phyloP scores from a whole-genome alignment of 2,329 filamentous ascomycete species.

The Xylariaceae sp. region DNA sequence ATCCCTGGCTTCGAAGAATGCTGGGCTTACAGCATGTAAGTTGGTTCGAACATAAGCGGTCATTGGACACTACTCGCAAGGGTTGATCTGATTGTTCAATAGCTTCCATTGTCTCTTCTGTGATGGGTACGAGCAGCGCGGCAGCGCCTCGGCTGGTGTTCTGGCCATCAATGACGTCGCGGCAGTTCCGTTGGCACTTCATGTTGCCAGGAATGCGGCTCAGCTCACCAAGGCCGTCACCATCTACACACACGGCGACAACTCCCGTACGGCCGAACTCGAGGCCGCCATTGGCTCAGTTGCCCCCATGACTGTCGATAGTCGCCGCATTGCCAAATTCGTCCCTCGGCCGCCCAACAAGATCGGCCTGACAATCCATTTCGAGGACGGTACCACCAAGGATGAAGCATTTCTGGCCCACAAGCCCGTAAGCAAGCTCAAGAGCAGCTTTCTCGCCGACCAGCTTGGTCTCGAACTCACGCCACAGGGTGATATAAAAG shows the following conservation, averaged over 20 bases:
- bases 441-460: not conserved
- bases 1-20: not conserved
- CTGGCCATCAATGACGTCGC: not conserved
- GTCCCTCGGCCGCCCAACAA: too few species aligned
- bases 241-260: not conserved
- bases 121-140: not conserved
- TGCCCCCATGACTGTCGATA: not conserved
- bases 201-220: not conserved
- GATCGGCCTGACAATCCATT: not conserved
- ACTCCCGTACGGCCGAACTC: not conserved
- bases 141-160: not conserved
- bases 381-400: not conserved
- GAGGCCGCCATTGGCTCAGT: not conserved
- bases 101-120: not conserved
- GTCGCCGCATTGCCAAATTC: not conserved
- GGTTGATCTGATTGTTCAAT: not conserved
- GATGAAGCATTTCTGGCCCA: not conserved
- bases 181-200: not conserved
- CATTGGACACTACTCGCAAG: not conserved
- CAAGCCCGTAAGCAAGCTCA: not conserved
- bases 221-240: not conserved
- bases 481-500: not conserved
- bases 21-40: not conserved
- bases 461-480: not conserved
- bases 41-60: not conserved